Conservation (phyloP, 163 green algal species). For the Coccomyxa subellipsoidea region DNA sequence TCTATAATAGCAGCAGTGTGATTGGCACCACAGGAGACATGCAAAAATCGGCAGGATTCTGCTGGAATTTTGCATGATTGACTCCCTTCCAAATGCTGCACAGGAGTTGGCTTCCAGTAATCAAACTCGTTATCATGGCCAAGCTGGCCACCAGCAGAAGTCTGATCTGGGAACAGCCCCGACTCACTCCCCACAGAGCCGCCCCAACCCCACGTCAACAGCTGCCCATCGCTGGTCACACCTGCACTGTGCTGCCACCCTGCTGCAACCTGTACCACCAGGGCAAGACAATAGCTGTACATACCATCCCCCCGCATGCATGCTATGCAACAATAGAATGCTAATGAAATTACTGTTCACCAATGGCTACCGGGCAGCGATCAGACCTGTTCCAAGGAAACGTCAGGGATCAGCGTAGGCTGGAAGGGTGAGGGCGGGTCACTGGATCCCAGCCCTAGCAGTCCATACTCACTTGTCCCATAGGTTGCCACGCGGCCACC, state of each 20-base stretch:
- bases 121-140: conserved; percentile 66
- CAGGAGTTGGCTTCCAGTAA: conserved; percentile 43
- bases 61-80: not conserved
- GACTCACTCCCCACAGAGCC: conserved; percentile 41
- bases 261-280: conserved; percentile 20
- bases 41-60: conserved; percentile 18
- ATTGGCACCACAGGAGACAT: conserved; percentile 61
- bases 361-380: no score
- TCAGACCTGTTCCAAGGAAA: conserved; percentile 14
- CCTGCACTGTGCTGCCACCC: conserved; percentile 39
- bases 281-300: no score
- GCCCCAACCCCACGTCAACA: conserved; percentile 56
- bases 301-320: no score
- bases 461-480: conserved; percentile 60
- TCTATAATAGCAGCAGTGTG: conserved; percentile 68
- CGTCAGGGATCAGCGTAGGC: conserved; percentile 1
- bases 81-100: not conserved
- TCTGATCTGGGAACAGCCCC: not conserved
- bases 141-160: conserved; percentile 59
- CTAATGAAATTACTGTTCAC: no score
- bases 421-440: not conserved
- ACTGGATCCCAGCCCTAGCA: conserved; percentile 40
- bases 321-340: no score
- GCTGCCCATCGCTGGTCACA: conserved; percentile 11
- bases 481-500: conserved; percentile 59